Evolutionary conservation across 345 rosid species (phyloP).

Genomic region (Rubroshorea leprosula): DNA sequence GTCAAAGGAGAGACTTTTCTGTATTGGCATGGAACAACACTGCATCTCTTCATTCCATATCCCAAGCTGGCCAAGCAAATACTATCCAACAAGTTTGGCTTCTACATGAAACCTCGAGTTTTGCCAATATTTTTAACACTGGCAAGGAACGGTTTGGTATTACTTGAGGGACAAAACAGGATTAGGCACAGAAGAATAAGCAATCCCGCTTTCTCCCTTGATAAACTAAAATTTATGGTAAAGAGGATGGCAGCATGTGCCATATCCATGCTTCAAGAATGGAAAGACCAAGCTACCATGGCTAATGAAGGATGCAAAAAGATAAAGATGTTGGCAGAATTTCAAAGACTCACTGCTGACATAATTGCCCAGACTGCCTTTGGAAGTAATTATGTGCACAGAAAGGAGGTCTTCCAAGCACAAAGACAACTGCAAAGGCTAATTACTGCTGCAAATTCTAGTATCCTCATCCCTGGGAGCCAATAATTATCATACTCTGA

Average conservation of each 20-base stretch:
- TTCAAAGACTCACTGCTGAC: constrained; percentile 31
- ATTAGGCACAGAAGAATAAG: constrained; percentile 32
- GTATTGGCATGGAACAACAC: constrained; percentile 40
- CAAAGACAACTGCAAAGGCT: constrained; percentile 28
- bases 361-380: constrained; percentile 40
- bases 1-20: too few species aligned
- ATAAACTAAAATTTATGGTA: constrained; percentile 45
- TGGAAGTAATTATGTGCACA: constrained; percentile 36
- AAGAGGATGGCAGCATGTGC: constrained; percentile 22
- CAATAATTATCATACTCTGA: constrained; percentile 23
- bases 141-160: constrained; percentile 33
- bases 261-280: constrained; percentile 23
- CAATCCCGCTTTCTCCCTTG: constrained; percentile 42
- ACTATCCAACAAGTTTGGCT: constrained; percentile 35
- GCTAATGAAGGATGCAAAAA: constrained; percentile 1
- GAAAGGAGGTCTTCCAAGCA: constrained; percentile 34
- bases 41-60: constrained; percentile 33
- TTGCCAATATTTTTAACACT: constrained; percentile 18
- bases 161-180: constrained; percentile 36
- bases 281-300: constrained; percentile 20
- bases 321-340: constrained; percentile 23
- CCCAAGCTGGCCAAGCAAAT: constrained; percentile 37
- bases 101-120: constrained; percentile 23
- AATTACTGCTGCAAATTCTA: constrained; percentile 3
- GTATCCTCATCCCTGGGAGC: constrained; percentile 30